Percentiles rank a stretch among this genome's conserved stretches.
These are phyloP conservation scores for Otatea glauca DNA, from an alignment of 176 grass and related monocot genomes.

Conservation along the genomic window DNA sequence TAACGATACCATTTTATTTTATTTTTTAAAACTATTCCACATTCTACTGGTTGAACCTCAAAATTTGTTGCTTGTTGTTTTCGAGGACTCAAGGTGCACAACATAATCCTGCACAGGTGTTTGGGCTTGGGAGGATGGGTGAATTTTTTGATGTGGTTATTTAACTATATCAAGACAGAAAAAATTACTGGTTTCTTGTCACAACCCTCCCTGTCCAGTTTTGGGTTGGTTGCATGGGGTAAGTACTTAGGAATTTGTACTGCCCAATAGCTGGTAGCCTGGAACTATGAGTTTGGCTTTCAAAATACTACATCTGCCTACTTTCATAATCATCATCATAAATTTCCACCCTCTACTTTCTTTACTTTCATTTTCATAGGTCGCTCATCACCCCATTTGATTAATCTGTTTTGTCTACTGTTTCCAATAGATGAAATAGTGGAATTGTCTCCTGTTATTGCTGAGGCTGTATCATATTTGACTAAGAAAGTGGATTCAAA, in stretches of 20 bases:
- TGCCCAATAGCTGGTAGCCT: background rate
- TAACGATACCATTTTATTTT: background rate
- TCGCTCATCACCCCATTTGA: constrained; percentile 13
- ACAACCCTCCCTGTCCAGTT: constrained; percentile 8
- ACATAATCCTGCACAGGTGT: background rate
- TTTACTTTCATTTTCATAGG: background rate
- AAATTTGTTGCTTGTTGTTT: background rate
- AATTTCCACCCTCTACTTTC: background rate
- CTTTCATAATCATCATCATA: background rate
- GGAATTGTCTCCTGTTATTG: constrained; percentile 67
- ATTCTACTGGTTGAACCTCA: background rate
- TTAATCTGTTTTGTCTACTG: constrained; percentile 21
- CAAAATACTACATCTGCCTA: background rate
- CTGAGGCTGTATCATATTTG: constrained; percentile 82
- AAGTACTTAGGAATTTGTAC: background rate
- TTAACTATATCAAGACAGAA: background rate
- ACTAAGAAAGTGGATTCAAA: constrained; percentile 94
- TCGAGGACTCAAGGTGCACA: background rate
- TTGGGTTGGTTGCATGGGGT: background rate
- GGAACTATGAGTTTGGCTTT: background rate
- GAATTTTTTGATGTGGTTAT: background rate
- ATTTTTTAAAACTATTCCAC: background rate
- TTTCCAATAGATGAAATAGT: constrained; percentile 62
- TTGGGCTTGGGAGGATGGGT: background rate
- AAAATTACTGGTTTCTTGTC: constrained; percentile 14